Evolutionary conservation across 2,329 filamentous ascomycete genomes (phyloP).

Genomic region (Aspergillus brunneoviolaceus): DNA sequence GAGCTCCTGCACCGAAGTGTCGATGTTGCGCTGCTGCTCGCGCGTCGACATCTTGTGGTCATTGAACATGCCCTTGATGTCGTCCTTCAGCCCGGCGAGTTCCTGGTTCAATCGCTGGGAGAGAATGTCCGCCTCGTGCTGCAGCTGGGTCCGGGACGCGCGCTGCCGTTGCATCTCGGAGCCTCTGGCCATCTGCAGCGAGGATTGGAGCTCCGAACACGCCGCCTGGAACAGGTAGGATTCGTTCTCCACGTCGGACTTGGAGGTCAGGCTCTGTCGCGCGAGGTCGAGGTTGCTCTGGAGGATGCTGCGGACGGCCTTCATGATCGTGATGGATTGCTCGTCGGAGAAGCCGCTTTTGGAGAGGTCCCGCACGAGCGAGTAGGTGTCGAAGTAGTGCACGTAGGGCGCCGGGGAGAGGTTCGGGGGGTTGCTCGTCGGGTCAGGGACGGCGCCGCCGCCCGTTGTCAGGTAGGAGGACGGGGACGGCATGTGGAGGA

Average conservation of each 20-base stretch:
- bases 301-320: conserved; percentile 76
- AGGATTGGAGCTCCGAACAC: conserved; percentile 85
- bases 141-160: conserved; percentile 77
- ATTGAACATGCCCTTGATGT: conserved; percentile 93
- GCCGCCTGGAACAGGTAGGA: conserved; percentile 91
- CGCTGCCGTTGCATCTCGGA: conserved; percentile 77
- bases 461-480: conserved; percentile 34
- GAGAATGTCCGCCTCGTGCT: conserved; percentile 94
- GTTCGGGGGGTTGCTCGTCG: conserved; percentile 59
- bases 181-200: conserved; percentile 75
- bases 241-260: conserved; percentile 92
- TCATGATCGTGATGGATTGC: conserved; percentile 87
- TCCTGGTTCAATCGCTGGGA: conserved; percentile 84
- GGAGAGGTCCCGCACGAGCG: conserved; percentile 76
- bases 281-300: conserved; percentile 79
- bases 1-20: conserved; percentile 87
- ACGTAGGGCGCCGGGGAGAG: conserved; percentile 72
- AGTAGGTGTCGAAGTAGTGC: conserved; percentile 96
- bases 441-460: conserved; percentile 26
- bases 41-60: conserved; percentile 90
- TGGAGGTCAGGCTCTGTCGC: conserved; percentile 76
- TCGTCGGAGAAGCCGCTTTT: conserved; percentile 67
- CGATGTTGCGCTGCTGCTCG: conserved; percentile 80
- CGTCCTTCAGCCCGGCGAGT: conserved; percentile 76
- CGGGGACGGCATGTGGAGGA: conserved; percentile 44